phyloP scores from a whole-genome alignment of 768 basidiomycete genomes.

The Lenzites betulinus region DNA sequence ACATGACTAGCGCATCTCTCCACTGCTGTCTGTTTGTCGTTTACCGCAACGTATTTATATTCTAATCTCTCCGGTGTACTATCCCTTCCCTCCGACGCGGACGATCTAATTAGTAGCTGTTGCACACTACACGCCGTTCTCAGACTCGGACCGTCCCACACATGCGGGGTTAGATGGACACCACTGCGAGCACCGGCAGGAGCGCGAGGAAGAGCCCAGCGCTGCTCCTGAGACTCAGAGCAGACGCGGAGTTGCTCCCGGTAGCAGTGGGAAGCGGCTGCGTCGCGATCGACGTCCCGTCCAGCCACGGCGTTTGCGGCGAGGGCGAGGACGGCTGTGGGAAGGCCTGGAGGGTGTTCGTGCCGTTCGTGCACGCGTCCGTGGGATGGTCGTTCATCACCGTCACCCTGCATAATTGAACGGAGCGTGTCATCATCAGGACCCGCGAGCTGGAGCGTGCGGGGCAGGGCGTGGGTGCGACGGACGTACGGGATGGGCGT shows the following conservation, averaged over 20 bases:
- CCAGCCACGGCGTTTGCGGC: constrained; percentile 29
- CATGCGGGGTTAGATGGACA: not conserved
- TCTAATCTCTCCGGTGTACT: constrained; percentile 15
- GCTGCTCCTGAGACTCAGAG: not conserved
- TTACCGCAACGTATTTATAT: constrained; percentile 20
- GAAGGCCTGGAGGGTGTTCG: constrained; percentile 26
- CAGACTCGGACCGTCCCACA: too few species aligned
- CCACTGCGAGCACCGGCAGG: not conserved
- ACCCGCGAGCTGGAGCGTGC: not conserved
- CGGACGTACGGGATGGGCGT: constrained; percentile 42
- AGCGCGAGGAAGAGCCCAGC: not conserved
- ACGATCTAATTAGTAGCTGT: not conserved
- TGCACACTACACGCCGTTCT: not conserved
- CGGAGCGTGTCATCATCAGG: not conserved
- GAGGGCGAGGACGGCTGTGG: constrained; percentile 29
- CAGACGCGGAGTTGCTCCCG: constrained; percentile 1
- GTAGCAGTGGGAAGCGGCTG: constrained; percentile 15
- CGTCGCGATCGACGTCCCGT: constrained; percentile 24
- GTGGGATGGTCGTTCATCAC: constrained; percentile 20
- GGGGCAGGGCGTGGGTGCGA: constrained; percentile 24
- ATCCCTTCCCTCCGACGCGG: not conserved
- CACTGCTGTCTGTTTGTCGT: constrained; percentile 6
- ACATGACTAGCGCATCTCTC: not conserved
- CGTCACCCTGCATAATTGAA: not conserved
- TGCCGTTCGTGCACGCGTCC: constrained; percentile 26